These are phyloP conservation scores for Phoenix roebelenii DNA, from an alignment of 176 grass and related monocot species.

Conservation along the genomic window DNA sequence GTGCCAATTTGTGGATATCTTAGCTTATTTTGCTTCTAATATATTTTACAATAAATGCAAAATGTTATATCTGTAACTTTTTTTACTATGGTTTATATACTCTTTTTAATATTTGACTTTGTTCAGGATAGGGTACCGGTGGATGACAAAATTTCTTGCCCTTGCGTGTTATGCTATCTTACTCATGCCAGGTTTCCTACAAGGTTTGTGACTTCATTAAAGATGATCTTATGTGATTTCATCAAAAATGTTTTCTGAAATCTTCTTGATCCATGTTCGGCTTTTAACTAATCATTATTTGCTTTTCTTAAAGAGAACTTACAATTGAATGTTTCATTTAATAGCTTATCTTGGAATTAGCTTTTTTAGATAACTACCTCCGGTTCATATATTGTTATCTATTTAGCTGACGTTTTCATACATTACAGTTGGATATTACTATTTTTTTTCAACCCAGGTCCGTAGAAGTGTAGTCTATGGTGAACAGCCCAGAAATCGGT, in stretches of 20 bases:
- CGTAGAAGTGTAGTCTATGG: slow-evolving; percentile 92
- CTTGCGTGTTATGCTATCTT: slow-evolving; percentile 72
- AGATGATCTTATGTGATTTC: too few species aligned
- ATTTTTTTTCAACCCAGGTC: slow-evolving; percentile 91
- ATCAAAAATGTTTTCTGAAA: too few species aligned
- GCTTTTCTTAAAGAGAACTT: too few species aligned
- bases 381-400: not conserved
- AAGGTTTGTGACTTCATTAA: slow-evolving; percentile 32
- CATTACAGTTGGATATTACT: slow-evolving; percentile 86
- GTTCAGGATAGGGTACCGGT: slow-evolving; percentile 84
- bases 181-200: slow-evolving; percentile 86
- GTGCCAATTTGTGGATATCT: too few species aligned
- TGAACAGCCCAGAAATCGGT: slow-evolving; percentile 89
- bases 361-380: too few species aligned
- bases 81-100: not conserved
- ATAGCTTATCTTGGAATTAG: too few species aligned
- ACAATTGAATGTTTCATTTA: too few species aligned
- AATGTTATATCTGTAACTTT: too few species aligned
- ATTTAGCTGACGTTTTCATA: slow-evolving; percentile 7
- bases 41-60: too few species aligned
- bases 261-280: too few species aligned
- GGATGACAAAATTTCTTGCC: slow-evolving; percentile 76
- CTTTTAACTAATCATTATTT: too few species aligned
- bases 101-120: slow-evolving; percentile 13
- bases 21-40: too few species aligned